A percentile compares a stretch with the other conserved stretches of the same genome.
phyloP scores from a whole-genome alignment of 1,139 yeast genomes.

The Yamadazyma sp. region DNA sequence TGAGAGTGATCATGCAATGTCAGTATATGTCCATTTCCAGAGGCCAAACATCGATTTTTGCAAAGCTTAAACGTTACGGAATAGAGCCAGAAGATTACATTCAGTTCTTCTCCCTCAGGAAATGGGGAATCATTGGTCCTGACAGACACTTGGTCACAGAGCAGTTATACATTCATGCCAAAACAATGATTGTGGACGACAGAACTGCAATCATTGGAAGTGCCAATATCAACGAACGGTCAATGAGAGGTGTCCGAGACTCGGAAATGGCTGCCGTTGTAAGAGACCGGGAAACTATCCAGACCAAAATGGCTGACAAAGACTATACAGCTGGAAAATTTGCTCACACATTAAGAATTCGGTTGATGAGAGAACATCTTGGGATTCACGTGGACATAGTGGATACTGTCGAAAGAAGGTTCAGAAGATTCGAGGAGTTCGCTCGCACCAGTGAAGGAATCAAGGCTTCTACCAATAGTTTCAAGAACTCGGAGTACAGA shows the following conservation, averaged over 20 bases:
- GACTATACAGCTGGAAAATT: slow-evolving; percentile 82
- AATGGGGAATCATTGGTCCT: slow-evolving; percentile 93
- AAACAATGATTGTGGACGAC: slow-evolving; percentile 91
- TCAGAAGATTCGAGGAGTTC: slow-evolving; percentile 55
- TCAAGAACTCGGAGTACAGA: slow-evolving; percentile 29
- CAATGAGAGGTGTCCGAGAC: slow-evolving; percentile 91
- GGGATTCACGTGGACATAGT: slow-evolving; percentile 90
- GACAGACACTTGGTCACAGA: slow-evolving; percentile 77
- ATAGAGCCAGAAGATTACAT: slow-evolving; percentile 90
- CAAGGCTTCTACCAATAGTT: slow-evolving; percentile 43
- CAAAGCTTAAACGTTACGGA: slow-evolving; percentile 73
- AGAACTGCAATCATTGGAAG: slow-evolving; percentile 91
- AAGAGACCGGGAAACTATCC: slow-evolving; percentile 76
- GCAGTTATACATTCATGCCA: slow-evolving; percentile 92
- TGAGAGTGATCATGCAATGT: slow-evolving; percentile 94
- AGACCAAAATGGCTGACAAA: slow-evolving; percentile 77
- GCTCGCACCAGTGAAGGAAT: slow-evolving; percentile 49
- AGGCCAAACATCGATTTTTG: slow-evolving; percentile 88
- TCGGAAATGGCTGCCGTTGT: slow-evolving; percentile 91
- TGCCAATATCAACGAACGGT: slow-evolving; percentile 93
- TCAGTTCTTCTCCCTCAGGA: slow-evolving; percentile 86
- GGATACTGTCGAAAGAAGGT: slow-evolving; percentile 80
- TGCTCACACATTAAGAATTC: slow-evolving; percentile 83
- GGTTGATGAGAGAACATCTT: slow-evolving; percentile 94
- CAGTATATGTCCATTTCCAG: slow-evolving; percentile 92